Evolutionary conservation across 140 eudicot species (phyloP).

Genomic region (Erigeron philadelphicus): DNA sequence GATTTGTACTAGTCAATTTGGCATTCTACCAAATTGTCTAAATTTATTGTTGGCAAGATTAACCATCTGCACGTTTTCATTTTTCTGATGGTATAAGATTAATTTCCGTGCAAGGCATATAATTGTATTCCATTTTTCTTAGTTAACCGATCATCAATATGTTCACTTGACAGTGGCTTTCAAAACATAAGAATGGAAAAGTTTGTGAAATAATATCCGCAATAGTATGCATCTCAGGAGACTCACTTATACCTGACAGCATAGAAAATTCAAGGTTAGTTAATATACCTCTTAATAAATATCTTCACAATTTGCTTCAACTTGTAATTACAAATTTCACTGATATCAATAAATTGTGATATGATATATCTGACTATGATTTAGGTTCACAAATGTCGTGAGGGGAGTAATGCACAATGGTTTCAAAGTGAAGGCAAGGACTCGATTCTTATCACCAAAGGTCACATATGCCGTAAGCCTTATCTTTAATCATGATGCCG

Average conservation of each 20-base stretch:
- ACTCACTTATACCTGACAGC: not conserved
- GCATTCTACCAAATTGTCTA: too few species aligned
- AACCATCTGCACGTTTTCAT: too few species aligned
- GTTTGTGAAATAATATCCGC: slow-evolving; percentile 20
- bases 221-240: not conserved
- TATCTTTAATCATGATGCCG: slow-evolving; percentile 12
- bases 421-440: slow-evolving; percentile 2
- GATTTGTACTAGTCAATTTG: too few species aligned
- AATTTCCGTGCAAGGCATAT: too few species aligned
- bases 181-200: slow-evolving; percentile 8
- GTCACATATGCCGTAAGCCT: slow-evolving; percentile 14
- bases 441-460: slow-evolving; percentile 9
- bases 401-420: slow-evolving; percentile 18
- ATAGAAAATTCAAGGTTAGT: slow-evolving; percentile 21
- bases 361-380: not conserved
- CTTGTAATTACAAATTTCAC: too few species aligned
- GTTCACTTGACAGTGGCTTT: slow-evolving; percentile 22
- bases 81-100: too few species aligned
- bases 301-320: not conserved
- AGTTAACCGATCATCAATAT: not conserved
- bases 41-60: too few species aligned
- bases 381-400: slow-evolving; percentile 16
- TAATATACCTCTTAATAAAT: not conserved
- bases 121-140: not conserved
- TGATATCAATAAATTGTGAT: not conserved